These are phyloP conservation scores for Lentinula novae-zelandiae DNA, from an alignment of 1,284 basidiomycete species.

Conservation along the genomic window DNA sequence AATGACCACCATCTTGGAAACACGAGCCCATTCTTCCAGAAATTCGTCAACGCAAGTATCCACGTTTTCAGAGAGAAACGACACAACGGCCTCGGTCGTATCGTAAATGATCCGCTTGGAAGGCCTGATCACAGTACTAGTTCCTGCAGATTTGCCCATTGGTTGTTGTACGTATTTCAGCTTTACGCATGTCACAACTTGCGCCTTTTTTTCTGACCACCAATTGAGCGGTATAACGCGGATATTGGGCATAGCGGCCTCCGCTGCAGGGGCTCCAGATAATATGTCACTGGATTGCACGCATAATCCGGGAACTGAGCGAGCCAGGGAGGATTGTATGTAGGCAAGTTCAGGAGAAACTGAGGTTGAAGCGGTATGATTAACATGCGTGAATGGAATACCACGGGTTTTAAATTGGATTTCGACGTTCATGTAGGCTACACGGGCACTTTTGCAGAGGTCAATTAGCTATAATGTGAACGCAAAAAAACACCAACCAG, in stretches of 20 bases:
- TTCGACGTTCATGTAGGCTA: slow-evolving; percentile 87
- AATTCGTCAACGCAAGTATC: slow-evolving; percentile 87
- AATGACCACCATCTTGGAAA: slow-evolving; percentile 90
- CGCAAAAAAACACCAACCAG: slow-evolving; percentile 46
- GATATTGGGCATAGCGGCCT: slow-evolving; percentile 88
- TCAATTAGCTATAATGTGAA: slow-evolving; percentile 4
- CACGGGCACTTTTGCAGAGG: slow-evolving; percentile 62
- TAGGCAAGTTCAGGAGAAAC: slow-evolving; percentile 45
- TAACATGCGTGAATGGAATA: slow-evolving; percentile 77
- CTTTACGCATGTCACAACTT: slow-evolving; percentile 84
- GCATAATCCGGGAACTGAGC: slow-evolving; percentile 76
- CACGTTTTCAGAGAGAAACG: slow-evolving; percentile 81
- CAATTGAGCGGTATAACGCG: slow-evolving; percentile 85
- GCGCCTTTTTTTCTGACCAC: slow-evolving; percentile 78
- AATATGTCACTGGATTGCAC: slow-evolving; percentile 80
- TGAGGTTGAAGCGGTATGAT: slow-evolving; percentile 45
- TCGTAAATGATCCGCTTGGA: slow-evolving; percentile 87
- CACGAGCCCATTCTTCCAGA: slow-evolving; percentile 85
- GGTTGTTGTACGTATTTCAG: slow-evolving; percentile 85
- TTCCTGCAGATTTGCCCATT: slow-evolving; percentile 63
- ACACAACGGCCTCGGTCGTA: slow-evolving; percentile 78
- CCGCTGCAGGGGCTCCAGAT: slow-evolving; percentile 77
- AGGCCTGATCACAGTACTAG: slow-evolving; percentile 65
- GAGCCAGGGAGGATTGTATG: slow-evolving; percentile 65
- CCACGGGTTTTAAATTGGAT: slow-evolving; percentile 79